Evolutionary conservation across 2,329 filamentous ascomycete species (phyloP), one percentile per base, ranked within the genome.

Genomic region (Nemania sp.): DNA sequence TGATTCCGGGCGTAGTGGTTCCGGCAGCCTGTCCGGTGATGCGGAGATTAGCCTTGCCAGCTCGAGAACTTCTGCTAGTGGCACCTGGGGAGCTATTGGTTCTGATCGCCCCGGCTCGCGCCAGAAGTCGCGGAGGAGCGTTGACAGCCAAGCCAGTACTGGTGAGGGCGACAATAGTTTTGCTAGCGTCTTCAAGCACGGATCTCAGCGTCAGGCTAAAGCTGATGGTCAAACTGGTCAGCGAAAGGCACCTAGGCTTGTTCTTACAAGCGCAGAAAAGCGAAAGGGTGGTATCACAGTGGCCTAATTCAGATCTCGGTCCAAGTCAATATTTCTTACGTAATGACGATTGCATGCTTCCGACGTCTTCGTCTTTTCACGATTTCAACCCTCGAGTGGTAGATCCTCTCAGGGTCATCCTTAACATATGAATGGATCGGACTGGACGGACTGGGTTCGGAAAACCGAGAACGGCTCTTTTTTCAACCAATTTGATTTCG

Each of bases 181-280:
- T 76, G 89, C 89, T 67, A 87, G 87, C 63, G 85, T 90, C 27
- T 89, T 90, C 77, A 90, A 90, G 84, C 87, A 88, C 64, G 84
- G 83, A 68, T 79, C 82, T 74, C 80, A 85, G 78, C 79, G 84
- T 77, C 80, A 82, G 55, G 79, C 83, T 81, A 87, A 89, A 79
- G 81, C 87, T 70, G 85, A 89, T 74, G 83, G 82, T 49, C 80
- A 81, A 59, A 86, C 88, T 71, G 85, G 87, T 67, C 89, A 93
- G 81, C 93, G 93, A 81, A 94, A 91, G 85, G 92, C 92, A 74
- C 92, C 93, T 62, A 91, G 94, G 86, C 89, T 97, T 77, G 92
- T 98, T 73, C 87, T 98, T 73, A 94, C 92, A 73, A 94, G 90
- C 79, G 92, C 90, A 70, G 94, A 97, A 85, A 97, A 97, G 88